Conservation (phyloP, 2,329 filamentous ascomycete species). For the Fusarium algeriense region DNA sequence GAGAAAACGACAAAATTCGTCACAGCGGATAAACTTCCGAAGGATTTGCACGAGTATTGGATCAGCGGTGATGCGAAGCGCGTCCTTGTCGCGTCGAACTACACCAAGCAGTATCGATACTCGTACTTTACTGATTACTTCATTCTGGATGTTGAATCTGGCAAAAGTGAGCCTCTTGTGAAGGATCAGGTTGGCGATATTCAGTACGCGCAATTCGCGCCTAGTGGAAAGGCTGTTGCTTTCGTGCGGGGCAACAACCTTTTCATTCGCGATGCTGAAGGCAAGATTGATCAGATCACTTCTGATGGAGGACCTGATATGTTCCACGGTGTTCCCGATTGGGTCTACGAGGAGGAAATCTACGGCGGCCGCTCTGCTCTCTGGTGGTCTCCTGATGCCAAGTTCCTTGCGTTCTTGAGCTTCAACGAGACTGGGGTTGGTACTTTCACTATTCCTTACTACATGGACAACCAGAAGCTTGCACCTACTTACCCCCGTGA, state of each 20-base stretch:
- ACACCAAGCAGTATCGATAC: constrained; percentile 76
- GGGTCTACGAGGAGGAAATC: constrained; percentile 82
- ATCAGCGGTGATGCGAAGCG: constrained; percentile 70
- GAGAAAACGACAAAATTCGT: constrained; percentile 69
- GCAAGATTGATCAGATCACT: constrained; percentile 68
- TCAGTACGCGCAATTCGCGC: constrained; percentile 74
- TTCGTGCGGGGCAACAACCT: constrained; percentile 77
- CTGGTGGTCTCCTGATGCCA: constrained; percentile 92
- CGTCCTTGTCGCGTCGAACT: constrained; percentile 73
- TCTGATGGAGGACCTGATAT: constrained; percentile 69
- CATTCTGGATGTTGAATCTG: constrained; percentile 70
- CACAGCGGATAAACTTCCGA: constrained; percentile 67
- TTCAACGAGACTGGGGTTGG: constrained; percentile 83
- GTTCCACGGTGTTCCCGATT: constrained; percentile 75
- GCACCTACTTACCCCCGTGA: constrained; percentile 73
- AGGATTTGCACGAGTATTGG: constrained; percentile 68
- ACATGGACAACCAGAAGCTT: constrained; percentile 68
- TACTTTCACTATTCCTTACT: constrained; percentile 75
- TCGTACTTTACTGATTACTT: constrained; percentile 77
- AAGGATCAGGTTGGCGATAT: constrained; percentile 72
- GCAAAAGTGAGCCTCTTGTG: constrained; percentile 66
- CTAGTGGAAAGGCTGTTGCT: constrained; percentile 68
- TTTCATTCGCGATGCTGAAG: constrained; percentile 62
- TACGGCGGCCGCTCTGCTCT: constrained; percentile 81
- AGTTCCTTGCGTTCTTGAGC: constrained; percentile 87